Evolutionary conservation across 345 rosid species (phyloP), one percentile per base, ranked within the genome.

Genomic region (Nephelium lappaceum): DNA sequence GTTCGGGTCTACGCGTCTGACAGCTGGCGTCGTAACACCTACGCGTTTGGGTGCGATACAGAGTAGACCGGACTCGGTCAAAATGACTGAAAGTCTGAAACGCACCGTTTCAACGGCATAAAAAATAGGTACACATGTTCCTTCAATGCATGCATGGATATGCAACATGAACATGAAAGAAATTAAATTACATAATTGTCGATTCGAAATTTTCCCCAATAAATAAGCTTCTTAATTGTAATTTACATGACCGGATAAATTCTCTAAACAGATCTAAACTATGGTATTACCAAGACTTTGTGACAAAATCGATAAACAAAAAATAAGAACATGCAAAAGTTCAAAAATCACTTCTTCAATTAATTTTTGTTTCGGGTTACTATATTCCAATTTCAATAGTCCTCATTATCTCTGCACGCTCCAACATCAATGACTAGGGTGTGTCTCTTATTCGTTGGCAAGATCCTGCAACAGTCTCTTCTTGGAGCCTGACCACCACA

Each of bases 391-490:
- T 61, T 77, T 87, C 90, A 79, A 85, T 47, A 27, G 82, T 63
- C 69, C 69, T 92, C 92, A 67, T 78, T 86, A 62, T 82, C 87
- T 72, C 63, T 24, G 84, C 91, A 91, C 25, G 27, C 84, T n/a
- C 89, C 90, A 16, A 88, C 89, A 64, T 85, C 80, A 66, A 90
- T 60, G 24, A 66, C 80, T 81, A 91, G 11, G 1, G 86, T 85
- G 14, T 81, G 86, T 5, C 72, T 83, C 79, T 64, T 87, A 53
- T 75, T 70, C 6, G 21, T 49, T 0, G 84, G 89, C 79, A 85
- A 72, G 0, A 87, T 71, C 45, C 91, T 86, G 77, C 95, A 86
- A 72, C 91, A 85, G 49, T 89, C 85, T 83, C 97, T 87, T 64
- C 93, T 81, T 0, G 91, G 94, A 70, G 90, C 79, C 94, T 90